Evolutionary conservation across 805 yeast species (phyloP), one percentile per base, ranked within the genome.

Genomic region (Sugiyamaella qingdaonensis): DNA sequence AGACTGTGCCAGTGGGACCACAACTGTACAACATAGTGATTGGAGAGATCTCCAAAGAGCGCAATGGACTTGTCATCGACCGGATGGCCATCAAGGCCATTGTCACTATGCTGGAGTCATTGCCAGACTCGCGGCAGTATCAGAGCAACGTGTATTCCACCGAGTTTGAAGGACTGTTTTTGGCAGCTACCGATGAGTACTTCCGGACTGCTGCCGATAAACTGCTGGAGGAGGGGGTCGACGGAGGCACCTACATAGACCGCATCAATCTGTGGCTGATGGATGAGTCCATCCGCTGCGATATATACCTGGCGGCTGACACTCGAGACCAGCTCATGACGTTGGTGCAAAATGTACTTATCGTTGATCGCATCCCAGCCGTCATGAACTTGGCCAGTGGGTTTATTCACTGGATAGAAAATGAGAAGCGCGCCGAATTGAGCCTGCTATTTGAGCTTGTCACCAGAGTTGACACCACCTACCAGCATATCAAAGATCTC

Each of bases 71-170:
- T 24, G 74, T 82, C 31, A 75, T 81, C 19, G 83, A 84, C 49
- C 76, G 80, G 32, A 77, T 78, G 65, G 66, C 81, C 33, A 76
- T 89, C 55, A 82, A 84, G 58, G 77, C 84, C 31, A 67, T 81
- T 9, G 76, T 88, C 13, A 74, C 73, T 41, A 87, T 91, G 90
- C 76, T 88, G 64, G 94, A 88, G 62, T 70, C 84, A 4, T 34
- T 62, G 34, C 66, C 65, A 11, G 58, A 51, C 24, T n/a, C 27
- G 2, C 24, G 42, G 7, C 32, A 14, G 10, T 13, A 68, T 88
- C 34, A 68, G 75, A 3, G 85, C 37, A 43, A n/a, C 51, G 85
- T 81, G 58, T 89, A 86, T 62, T 71, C 75, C 24, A 76, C 74
- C 16, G 75, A 71, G 42, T 86, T 90, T 65, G 96, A 88, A 60